phyloP scores from a whole-genome alignment of 805 yeast species.

The Lipomyces kockii region DNA sequence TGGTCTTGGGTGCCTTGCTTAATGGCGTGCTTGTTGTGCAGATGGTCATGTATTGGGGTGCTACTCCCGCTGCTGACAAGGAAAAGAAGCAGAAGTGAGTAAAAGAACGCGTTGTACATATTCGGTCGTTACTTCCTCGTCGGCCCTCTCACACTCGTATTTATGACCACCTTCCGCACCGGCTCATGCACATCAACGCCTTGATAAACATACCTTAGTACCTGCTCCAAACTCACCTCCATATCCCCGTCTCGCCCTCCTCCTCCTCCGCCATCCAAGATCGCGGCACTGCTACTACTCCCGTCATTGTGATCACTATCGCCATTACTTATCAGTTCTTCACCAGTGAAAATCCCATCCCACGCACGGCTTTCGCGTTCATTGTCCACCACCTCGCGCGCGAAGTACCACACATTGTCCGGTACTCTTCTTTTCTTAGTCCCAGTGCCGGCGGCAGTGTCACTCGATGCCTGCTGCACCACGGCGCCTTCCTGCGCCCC shows the following conservation, averaged over 20 bases:
- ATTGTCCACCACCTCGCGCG: constrained; percentile 58
- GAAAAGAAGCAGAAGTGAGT: constrained; percentile 19
- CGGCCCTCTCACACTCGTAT: constrained; percentile 8
- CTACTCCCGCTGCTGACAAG: constrained; percentile 32
- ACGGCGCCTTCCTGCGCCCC: constrained; percentile 48
- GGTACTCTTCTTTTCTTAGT: constrained; percentile 43
- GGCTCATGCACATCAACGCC: constrained; percentile 36
- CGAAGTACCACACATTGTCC: constrained; percentile 74
- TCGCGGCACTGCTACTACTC: constrained; percentile 4
- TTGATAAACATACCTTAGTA: constrained; percentile 31
- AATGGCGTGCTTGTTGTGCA: constrained; percentile 48
- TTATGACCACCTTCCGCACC: constrained; percentile 18
- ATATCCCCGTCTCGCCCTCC: neutral
- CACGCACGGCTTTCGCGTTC: constrained; percentile 62
- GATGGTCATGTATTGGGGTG: constrained; percentile 44
- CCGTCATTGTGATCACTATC: neutral
- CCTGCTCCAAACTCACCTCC: constrained; percentile 30
- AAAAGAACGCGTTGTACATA: neutral
- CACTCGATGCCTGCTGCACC: neutral
- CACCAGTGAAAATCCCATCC: constrained; percentile 62
- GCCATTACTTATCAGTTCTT: constrained; percentile 47
- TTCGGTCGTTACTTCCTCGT: neutral
- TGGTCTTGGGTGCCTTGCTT: constrained; percentile 44
- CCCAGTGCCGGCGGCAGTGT: neutral
- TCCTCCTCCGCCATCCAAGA: constrained; percentile 1